phyloP scores from a whole-genome alignment of 192 early-diverging fungal genomes.

The Umbelopsis sp. region DNA sequence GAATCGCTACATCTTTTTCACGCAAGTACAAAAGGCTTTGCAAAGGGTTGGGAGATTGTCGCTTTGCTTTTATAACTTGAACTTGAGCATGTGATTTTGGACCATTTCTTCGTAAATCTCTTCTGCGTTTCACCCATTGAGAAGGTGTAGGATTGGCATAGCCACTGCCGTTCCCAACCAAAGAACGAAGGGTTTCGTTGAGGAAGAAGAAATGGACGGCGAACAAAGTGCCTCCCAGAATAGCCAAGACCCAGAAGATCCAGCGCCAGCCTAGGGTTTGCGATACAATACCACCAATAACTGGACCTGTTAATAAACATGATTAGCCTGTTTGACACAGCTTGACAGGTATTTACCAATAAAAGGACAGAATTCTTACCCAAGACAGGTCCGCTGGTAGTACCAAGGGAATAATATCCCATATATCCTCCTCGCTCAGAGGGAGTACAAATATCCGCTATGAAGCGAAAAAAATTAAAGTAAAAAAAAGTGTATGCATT shows the following conservation, averaged over 20 bases:
- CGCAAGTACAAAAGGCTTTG: slow-evolving; percentile 1
- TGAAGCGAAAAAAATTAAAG: not conserved
- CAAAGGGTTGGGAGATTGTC: not conserved
- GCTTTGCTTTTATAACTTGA: not conserved
- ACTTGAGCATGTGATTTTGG: not conserved
- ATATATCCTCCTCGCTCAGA: slow-evolving; percentile 25
- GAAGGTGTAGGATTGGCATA: slow-evolving; percentile 31
- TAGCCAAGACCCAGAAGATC: slow-evolving; percentile 46
- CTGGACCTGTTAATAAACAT: slow-evolving; percentile 9
- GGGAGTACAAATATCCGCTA: slow-evolving; percentile 33
- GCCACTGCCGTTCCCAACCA: slow-evolving; percentile 28
- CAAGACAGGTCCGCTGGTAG: slow-evolving; percentile 27
- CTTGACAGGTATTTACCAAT: not conserved
- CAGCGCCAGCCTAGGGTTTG: slow-evolving; percentile 30
- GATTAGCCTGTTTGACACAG: not conserved
- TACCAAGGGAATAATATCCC: slow-evolving; percentile 23
- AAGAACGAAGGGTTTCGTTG: slow-evolving; percentile 27
- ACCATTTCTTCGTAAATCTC: not conserved
- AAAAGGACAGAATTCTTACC: not conserved
- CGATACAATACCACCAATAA: slow-evolving; percentile 30
- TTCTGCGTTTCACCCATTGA: slow-evolving; percentile 17
- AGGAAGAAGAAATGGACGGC: slow-evolving; percentile 25
- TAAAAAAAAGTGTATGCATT: no score
- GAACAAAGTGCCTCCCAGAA: not conserved
- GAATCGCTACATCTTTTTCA: slow-evolving; percentile 3